Evolutionary conservation across 257 asterid genomes (phyloP).

Genomic region (Buddleja alternifolia): DNA sequence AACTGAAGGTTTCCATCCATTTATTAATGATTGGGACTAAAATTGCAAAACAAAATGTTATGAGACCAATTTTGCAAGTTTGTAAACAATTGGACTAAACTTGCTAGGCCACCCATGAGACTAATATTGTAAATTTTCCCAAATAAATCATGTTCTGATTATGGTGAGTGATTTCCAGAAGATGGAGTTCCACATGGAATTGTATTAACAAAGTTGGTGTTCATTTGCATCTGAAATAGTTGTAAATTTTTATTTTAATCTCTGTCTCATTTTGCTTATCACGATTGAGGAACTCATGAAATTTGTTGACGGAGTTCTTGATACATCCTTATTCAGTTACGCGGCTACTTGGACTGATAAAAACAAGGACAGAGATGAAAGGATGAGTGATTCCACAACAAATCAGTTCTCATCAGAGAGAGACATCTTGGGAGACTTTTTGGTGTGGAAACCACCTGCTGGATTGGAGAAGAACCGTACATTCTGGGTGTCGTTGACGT

Average conservation of each 20-base stretch:
- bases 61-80: no score
- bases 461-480: constrained; percentile 72
- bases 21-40: no score
- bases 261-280: constrained; percentile 5
- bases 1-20: no score
- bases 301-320: background rate
- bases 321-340: constrained; percentile 46
- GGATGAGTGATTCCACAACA: constrained; percentile 61
- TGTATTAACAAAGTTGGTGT: no score
- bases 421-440: constrained; percentile 74
- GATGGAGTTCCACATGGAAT: no score
- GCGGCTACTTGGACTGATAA: constrained; percentile 94
- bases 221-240: background rate
- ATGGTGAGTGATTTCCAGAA: no score
- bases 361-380: constrained; percentile 74
- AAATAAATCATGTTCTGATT: no score
- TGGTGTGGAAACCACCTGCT: constrained; percentile 82
- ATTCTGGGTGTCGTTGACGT: constrained; percentile 76
- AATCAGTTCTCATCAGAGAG: constrained; percentile 69
- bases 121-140: no score
- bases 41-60: no score
- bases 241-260: background rate
- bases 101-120: no score
- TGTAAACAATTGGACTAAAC: no score
- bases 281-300: background rate